These are phyloP conservation scores for Aphelidium insulamus DNA, from an alignment of 371 early-diverging fungal genomes.

Conservation along the genomic window DNA sequence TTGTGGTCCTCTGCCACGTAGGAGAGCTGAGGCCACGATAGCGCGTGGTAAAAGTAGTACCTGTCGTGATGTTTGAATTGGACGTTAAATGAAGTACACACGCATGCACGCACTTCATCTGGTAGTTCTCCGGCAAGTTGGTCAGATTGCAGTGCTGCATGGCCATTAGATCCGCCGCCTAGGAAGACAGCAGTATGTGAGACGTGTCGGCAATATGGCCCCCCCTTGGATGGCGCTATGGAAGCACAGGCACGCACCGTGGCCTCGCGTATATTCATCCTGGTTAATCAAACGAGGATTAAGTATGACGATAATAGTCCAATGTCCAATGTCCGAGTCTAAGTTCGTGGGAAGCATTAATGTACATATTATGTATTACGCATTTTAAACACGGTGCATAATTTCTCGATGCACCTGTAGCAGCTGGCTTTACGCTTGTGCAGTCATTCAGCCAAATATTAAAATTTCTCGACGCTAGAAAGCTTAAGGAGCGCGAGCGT, in stretches of 20 bases:
- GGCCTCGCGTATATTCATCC: conserved; percentile 42
- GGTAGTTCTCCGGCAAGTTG: conserved; percentile 95
- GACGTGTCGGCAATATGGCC: background rate
- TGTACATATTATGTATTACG: too few species aligned
- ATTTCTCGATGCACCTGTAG: too few species aligned
- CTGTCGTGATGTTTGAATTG: background rate
- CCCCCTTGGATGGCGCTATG: background rate
- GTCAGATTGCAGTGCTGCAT: conserved; percentile 90
- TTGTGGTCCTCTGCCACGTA: conserved; percentile 81
- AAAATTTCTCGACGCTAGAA: too few species aligned
- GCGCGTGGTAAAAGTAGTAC: conserved; percentile 62
- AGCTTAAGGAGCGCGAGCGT: too few species aligned
- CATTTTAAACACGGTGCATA: too few species aligned
- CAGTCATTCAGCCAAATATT: too few species aligned
- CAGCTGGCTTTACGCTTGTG: too few species aligned
- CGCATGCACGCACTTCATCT: conserved; percentile 96
- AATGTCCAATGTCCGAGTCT: too few species aligned
- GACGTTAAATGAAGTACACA: conserved; percentile 23
- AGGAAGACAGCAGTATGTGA: background rate
- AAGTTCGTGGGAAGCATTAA: too few species aligned
- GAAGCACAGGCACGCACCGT: conserved; percentile 13
- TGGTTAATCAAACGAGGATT: too few species aligned
- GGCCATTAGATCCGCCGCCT: conserved; percentile 51
- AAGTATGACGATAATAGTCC: too few species aligned
- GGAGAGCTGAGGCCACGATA: conserved; percentile 90